phyloP scores from a whole-genome alignment of 2,329 filamentous ascomycete species.

The Zasmidium cellare region DNA sequence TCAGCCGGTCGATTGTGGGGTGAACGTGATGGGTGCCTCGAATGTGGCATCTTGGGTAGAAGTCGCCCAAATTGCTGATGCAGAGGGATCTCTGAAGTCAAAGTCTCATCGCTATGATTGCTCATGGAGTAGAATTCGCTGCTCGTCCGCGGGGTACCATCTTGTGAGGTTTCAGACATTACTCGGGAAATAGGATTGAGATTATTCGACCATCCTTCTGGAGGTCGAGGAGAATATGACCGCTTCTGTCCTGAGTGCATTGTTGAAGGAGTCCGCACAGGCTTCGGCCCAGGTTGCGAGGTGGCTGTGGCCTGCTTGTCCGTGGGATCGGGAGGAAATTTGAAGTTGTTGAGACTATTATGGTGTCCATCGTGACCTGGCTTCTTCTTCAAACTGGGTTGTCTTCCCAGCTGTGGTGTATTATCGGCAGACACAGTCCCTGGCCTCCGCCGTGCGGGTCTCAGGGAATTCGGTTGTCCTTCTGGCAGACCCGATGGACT shows the following conservation, averaged over 20 bases:
- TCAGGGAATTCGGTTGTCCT: slow-evolving; percentile 16
- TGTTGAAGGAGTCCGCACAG: slow-evolving; percentile 29
- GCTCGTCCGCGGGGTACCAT: slow-evolving; percentile 82
- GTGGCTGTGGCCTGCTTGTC: slow-evolving; percentile 27
- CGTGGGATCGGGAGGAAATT: slow-evolving; percentile 27
- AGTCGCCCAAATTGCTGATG: slow-evolving; percentile 52
- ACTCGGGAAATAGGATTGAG: slow-evolving; percentile 64
- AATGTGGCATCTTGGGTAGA: slow-evolving; percentile 47
- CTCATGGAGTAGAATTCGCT: slow-evolving; percentile 93
- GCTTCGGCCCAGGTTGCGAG: slow-evolving; percentile 24
- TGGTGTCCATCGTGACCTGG: slow-evolving; percentile 12
- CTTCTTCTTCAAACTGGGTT: slow-evolving; percentile 18
- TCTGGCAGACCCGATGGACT: slow-evolving; percentile 29
- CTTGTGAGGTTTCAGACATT: slow-evolving; percentile 73
- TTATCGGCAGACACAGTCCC: slow-evolving; percentile 32
- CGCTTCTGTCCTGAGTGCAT: slow-evolving; percentile 38
- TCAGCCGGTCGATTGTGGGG: slow-evolving; percentile 43
- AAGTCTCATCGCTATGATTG: slow-evolving; percentile 90
- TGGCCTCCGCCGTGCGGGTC: slow-evolving; percentile 27
- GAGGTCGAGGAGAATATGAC: slow-evolving; percentile 33
- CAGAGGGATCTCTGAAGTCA: slow-evolving; percentile 76
- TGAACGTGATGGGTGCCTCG: slow-evolving; percentile 45
- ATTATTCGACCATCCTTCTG: slow-evolving; percentile 53
- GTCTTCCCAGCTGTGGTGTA: slow-evolving; percentile 30
- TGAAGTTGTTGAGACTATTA: slow-evolving; percentile 24